Percentiles rank a stretch among this genome's conserved stretches.
Evolutionary conservation across 352 stramenopile species (phyloP).

Genomic region (Pythium grandisporangium): DNA sequence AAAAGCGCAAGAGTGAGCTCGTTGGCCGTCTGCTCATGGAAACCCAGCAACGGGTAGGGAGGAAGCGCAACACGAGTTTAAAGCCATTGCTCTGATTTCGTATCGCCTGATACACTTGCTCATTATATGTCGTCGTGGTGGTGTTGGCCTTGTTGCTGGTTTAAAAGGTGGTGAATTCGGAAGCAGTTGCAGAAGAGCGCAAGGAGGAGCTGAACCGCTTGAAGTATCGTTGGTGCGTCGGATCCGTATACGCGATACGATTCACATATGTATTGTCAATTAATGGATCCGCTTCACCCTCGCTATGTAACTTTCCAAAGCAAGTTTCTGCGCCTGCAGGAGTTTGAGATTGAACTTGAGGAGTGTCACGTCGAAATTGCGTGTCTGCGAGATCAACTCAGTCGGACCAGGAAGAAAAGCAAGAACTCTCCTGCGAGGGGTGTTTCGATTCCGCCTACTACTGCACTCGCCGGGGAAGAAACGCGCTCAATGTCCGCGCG

Average conservation of each 20-base stretch:
- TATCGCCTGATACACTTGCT: no score
- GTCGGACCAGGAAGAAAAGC: no score
- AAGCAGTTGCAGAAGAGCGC: conserved; percentile 47
- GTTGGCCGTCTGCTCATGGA: conserved; percentile 52
- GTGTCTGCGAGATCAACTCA: conserved; percentile 23
- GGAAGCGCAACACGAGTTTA: no score
- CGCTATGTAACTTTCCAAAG: no score
- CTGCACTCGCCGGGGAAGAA: no score
- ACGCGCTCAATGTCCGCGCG: no score
- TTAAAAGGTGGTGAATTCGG: conserved; percentile 29
- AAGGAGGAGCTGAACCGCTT: conserved; percentile 44
- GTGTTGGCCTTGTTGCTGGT: neutral
- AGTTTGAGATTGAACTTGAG: conserved; percentile 50
- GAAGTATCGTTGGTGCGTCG: conserved; percentile 4
- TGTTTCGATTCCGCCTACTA: no score
- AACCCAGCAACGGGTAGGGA: conserved; percentile 39
- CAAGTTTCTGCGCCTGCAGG: conserved; percentile 64
- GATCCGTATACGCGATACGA: neutral
- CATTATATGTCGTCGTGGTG: neutral
- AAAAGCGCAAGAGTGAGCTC: conserved; percentile 46
- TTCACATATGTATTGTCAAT: neutral
- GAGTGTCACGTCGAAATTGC: conserved; percentile 50
- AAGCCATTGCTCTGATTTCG: no score
- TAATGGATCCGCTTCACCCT: no score
- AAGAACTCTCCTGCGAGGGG: no score